Percentiles rank a stretch among this genome's conserved stretches.
Conservation (phyloP, 2,329 filamentous ascomycete genomes). For the Sporothrix phasma region DNA sequence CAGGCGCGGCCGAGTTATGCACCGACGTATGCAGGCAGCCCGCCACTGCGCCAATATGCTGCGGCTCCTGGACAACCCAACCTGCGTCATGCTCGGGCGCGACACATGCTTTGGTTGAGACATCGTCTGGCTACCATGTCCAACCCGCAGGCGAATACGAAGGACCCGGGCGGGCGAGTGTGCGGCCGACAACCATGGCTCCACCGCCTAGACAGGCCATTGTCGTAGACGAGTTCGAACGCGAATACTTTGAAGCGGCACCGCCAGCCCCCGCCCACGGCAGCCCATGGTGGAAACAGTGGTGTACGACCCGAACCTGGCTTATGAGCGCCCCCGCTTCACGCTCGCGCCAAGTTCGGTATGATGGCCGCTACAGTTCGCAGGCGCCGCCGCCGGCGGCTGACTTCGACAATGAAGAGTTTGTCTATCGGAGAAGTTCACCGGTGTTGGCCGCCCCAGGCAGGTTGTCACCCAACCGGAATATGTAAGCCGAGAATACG, state of each 20-base stretch:
- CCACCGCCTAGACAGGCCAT: slow-evolving; percentile 49
- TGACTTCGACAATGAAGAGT: slow-evolving; percentile 39
- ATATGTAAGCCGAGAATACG: slow-evolving; percentile 37
- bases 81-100: slow-evolving; percentile 26
- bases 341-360: not conserved
- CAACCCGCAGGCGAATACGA: slow-evolving; percentile 23
- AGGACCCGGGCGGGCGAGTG: slow-evolving; percentile 33
- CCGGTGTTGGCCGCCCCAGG: slow-evolving; percentile 36
- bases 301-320: slow-evolving; percentile 20
- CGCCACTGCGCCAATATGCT: not conserved
- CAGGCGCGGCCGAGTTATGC: slow-evolving; percentile 25
- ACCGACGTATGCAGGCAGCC: slow-evolving; percentile 23
- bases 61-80: not conserved
- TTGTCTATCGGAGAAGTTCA: slow-evolving; percentile 42
- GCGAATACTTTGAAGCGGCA: slow-evolving; percentile 58
- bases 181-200: slow-evolving; percentile 37
- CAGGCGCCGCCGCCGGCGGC: slow-evolving; percentile 39
- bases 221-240: slow-evolving; percentile 72
- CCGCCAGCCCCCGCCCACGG: slow-evolving; percentile 7
- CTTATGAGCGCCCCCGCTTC: slow-evolving; percentile 53
- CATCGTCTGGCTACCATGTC: not conserved
- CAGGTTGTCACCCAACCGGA: slow-evolving; percentile 56
- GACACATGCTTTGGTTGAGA: slow-evolving; percentile 33
- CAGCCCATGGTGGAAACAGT: not conserved
- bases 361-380: slow-evolving; percentile 37